phyloP scores from a whole-genome alignment of 2,329 filamentous ascomycete species.

The Cladophialophora yegresii region DNA sequence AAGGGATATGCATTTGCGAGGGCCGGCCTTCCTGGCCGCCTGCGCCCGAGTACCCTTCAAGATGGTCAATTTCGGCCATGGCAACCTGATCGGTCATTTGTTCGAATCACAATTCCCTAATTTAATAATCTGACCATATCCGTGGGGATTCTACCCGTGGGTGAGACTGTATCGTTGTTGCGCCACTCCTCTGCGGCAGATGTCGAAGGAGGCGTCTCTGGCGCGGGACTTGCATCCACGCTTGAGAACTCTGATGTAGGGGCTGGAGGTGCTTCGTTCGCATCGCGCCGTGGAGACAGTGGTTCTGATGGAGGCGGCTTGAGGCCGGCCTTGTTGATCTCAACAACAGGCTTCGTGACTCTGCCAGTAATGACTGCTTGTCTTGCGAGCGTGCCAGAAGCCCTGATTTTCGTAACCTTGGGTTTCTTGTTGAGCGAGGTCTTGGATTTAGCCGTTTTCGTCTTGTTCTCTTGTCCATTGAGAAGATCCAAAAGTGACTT shows the following conservation, averaged over 20 bases:
- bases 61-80: neutral
- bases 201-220: conserved; percentile 30
- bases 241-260: conserved; percentile 26
- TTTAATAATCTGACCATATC: conserved; percentile 35
- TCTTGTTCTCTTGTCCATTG: conserved; percentile 32
- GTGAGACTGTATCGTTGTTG: conserved; percentile 31
- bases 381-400: conserved; percentile 13
- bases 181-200: conserved; percentile 24
- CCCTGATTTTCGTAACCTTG: conserved; percentile 24
- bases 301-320: conserved; percentile 29
- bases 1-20: neutral
- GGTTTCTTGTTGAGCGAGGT: conserved; percentile 29
- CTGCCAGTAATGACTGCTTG: conserved; percentile 28
- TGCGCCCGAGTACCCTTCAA: neutral
- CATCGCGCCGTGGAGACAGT: conserved; percentile 31
- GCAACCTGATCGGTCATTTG: neutral
- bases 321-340: conserved; percentile 7
- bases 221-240: conserved; percentile 29
- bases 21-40: neutral
- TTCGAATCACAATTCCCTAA: conserved; percentile 12
- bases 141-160: conserved; percentile 31
- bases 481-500: conserved; percentile 34
- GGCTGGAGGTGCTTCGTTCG: conserved; percentile 19
- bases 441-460: conserved; percentile 25
- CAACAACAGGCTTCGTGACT: conserved; percentile 29